Conservation (phyloP, 331 rosid genomes). For the Telfairia occidentalis region DNA sequence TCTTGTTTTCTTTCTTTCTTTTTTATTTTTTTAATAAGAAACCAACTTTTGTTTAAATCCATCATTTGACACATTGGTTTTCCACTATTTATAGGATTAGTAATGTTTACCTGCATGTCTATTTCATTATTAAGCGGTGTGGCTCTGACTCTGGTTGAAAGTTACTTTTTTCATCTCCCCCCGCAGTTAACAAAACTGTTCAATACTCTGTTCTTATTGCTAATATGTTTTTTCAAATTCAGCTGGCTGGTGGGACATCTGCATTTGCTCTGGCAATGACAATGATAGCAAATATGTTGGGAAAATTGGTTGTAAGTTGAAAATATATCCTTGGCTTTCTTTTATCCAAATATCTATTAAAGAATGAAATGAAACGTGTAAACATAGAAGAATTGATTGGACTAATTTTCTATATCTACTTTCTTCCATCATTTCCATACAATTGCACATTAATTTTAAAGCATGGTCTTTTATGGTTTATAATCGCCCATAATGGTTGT, state of each 20-base stretch:
- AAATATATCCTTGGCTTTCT: not conserved
- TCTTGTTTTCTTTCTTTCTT: too few relatives aligned
- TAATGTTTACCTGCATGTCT: conserved; percentile 84
- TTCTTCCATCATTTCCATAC: not conserved
- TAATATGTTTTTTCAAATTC: conserved; percentile 26
- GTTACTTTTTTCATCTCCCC: not conserved
- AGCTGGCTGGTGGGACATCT: conserved; percentile 90
- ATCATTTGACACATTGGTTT: not conserved
- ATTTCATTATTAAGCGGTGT: conserved; percentile 94
- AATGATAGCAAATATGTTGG: conserved; percentile 71
- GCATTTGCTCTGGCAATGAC: conserved; percentile 96
- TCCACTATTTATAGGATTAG: conserved; percentile 46
- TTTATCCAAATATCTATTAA: not conserved
- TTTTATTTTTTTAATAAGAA: too few relatives aligned
- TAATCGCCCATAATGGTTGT: not conserved
- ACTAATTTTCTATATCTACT: not conserved
- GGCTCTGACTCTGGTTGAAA: conserved; percentile 70
- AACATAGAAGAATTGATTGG: not conserved
- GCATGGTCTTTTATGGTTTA: not conserved
- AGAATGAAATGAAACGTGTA: not conserved
- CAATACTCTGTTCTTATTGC: not conserved
- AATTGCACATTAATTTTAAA: not conserved
- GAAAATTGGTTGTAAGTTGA: conserved; percentile 71
- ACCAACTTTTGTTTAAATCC: too few relatives aligned
- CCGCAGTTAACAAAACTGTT: not conserved